Evolutionary conservation across 345 rosid species (phyloP).

Genomic region (Erucastrum elatum): DNA sequence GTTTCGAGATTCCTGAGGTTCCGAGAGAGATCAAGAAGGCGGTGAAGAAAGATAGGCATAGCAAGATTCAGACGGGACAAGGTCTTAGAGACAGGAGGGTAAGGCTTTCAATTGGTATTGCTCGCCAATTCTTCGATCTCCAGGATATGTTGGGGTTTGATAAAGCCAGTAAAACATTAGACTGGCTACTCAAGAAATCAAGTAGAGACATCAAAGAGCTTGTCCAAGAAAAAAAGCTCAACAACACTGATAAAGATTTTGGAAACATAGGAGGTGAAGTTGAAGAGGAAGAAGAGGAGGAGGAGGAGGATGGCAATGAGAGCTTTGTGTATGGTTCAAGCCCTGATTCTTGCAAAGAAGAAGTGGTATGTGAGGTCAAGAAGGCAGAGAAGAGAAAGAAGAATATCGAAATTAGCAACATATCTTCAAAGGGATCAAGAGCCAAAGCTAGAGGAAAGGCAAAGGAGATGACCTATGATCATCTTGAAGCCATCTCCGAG

Average conservation of each 20-base stretch:
- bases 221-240: slow-evolving; percentile 24
- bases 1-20: slow-evolving; percentile 21
- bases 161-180: slow-evolving; percentile 82
- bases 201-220: slow-evolving; percentile 56
- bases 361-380: slow-evolving; percentile 27
- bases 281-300: slow-evolving; percentile 20
- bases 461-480: slow-evolving; percentile 46
- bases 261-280: background rate
- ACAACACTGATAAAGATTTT: slow-evolving; percentile 10
- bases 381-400: slow-evolving; percentile 31
- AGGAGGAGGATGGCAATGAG: slow-evolving; percentile 27
- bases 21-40: slow-evolving; percentile 28
- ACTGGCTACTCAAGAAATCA: slow-evolving; percentile 70
- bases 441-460: slow-evolving; percentile 63
- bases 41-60: slow-evolving; percentile 66
- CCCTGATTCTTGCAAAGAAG: slow-evolving; percentile 18
- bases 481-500: slow-evolving; percentile 33
- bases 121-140: slow-evolving; percentile 80
- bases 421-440: slow-evolving; percentile 44
- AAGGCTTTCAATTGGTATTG: slow-evolving; percentile 67
- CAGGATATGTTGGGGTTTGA: slow-evolving; percentile 86
- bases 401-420: slow-evolving; percentile 25
- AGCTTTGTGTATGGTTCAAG: slow-evolving; percentile 30
- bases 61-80: slow-evolving; percentile 75
- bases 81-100: slow-evolving; percentile 86